phyloP scores from a whole-genome alignment of 1,284 basidiomycete genomes.

The Amylostereum areolatum region DNA sequence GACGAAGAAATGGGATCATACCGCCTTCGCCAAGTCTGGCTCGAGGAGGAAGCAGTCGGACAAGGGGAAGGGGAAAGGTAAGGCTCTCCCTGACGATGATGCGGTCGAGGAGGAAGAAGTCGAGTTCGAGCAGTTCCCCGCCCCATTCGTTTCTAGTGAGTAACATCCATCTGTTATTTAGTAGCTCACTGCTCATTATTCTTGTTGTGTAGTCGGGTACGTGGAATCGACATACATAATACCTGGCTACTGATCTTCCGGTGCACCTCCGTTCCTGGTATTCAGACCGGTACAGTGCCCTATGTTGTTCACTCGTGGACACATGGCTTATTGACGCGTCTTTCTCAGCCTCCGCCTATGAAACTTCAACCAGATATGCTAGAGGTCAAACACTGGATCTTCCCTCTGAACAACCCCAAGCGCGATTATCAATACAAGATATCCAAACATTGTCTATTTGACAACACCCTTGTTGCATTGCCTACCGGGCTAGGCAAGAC shows the following conservation, averaged over 20 bases:
- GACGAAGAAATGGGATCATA: conserved; percentile 84
- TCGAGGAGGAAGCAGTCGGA: conserved; percentile 41
- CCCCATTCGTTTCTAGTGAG: conserved; percentile 61
- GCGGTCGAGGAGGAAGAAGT: conserved; percentile 42
- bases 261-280: not conserved
- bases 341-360: conserved; percentile 63
- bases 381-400: conserved; percentile 87
- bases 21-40: conserved; percentile 75
- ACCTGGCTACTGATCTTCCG: too few relatives aligned
- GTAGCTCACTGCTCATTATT: not conserved
- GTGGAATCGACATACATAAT: too few relatives aligned
- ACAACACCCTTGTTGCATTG: conserved; percentile 92
- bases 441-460: conserved; percentile 79
- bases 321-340: not conserved
- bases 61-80: conserved; percentile 41
- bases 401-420: conserved; percentile 84
- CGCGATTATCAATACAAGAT: conserved; percentile 97
- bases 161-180: conserved; percentile 34
- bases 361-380: conserved; percentile 71
- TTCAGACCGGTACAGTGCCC: not conserved
- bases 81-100: conserved; percentile 35
- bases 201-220: conserved; percentile 24
- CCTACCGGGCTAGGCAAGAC: conserved; percentile 98
- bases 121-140: conserved; percentile 82
- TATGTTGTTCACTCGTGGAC: conserved; percentile 2